phyloP scores from a whole-genome alignment of 2,329 filamentous ascomycete species.

The Madurella fahalii region DNA sequence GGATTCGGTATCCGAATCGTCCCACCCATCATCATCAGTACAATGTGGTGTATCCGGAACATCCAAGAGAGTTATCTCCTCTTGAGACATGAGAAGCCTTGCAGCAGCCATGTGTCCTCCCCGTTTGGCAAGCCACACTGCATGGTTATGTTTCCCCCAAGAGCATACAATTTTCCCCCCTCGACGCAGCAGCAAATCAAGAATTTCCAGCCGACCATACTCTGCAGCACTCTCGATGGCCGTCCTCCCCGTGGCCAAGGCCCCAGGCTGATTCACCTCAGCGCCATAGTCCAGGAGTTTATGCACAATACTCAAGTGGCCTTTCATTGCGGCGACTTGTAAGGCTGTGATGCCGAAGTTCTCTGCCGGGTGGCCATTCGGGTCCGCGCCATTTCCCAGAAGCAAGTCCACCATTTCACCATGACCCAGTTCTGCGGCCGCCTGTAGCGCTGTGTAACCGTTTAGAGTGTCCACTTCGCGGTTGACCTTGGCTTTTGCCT shows the following conservation, averaged over 20 bases:
- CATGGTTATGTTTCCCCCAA: neutral
- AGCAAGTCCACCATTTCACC: neutral
- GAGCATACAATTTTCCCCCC: neutral
- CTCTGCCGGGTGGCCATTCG: neutral
- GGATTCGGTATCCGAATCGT: constrained; percentile 1
- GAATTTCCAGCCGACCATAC: constrained; percentile 1
- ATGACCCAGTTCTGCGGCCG: neutral
- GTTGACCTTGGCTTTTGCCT: neutral
- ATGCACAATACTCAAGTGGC: neutral
- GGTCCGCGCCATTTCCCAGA: neutral
- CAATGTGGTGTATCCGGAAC: neutral
- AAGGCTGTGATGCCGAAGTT: neutral
- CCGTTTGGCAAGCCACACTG: constrained; percentile 2
- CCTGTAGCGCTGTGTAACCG: neutral
- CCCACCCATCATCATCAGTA: neutral
- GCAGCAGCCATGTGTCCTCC: constrained; percentile 1
- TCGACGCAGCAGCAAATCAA: neutral
- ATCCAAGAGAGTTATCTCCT: neutral
- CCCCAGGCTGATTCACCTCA: constrained; percentile 1
- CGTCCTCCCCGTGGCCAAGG: neutral
- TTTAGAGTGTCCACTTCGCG: neutral
- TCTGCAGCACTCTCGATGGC: neutral
- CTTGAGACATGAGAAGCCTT: constrained; percentile 3
- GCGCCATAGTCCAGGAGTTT: neutral
- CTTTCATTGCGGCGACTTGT: neutral